Percentiles rank a stretch among this genome's conserved stretches.
phyloP scores from a whole-genome alignment of 306 rosid species.

The Nissolia schottii region DNA sequence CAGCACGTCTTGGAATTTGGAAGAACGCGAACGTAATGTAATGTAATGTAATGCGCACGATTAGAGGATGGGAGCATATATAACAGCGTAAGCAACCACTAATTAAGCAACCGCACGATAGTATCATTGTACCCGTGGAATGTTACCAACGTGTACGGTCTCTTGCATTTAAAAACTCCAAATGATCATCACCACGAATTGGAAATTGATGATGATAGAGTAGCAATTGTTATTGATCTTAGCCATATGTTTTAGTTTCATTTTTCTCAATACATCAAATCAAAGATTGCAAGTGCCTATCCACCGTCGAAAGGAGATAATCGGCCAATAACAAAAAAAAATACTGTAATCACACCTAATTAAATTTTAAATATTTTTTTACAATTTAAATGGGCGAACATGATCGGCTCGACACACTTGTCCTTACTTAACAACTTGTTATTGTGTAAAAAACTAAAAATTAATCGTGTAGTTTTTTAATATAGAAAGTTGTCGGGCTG shows the following conservation, averaged over 20 bases:
- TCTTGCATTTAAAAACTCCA: background rate
- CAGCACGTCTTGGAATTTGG: background rate
- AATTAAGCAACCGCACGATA: background rate
- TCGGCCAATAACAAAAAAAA: no score
- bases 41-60: constrained; percentile 35
- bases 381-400: no score
- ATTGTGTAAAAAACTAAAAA: no score
- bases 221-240: background rate
- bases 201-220: background rate
- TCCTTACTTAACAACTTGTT: no score
- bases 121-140: background rate
- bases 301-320: no score
- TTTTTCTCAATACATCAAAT: no score
- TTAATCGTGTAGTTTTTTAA: no score
- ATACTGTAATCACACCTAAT: background rate
- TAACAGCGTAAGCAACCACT: constrained; percentile 19
- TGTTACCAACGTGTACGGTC: background rate
- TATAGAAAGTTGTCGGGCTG: no score
- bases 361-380: no score
- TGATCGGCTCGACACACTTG: no score
- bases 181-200: background rate
- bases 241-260: no score
- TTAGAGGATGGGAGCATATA: background rate
- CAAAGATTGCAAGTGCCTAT: no score
- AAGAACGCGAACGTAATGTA: constrained; percentile 20